phyloP scores from a whole-genome alignment of 163 green algal genomes.

The Coccomyxa subellipsoidea region DNA sequence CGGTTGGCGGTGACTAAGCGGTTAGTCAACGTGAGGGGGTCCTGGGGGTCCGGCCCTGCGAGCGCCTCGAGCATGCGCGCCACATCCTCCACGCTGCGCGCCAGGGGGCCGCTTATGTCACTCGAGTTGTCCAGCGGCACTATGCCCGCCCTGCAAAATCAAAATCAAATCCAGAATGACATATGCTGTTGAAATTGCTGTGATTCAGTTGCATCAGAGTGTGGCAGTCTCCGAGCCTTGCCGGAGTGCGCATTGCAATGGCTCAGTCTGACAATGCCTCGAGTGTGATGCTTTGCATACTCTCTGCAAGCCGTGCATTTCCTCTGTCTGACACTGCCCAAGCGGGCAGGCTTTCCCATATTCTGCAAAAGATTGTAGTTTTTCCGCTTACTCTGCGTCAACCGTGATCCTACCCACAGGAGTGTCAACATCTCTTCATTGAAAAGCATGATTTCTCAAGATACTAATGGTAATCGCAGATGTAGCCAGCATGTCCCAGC shows the following conservation, averaged over 20 bases:
- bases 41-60: slow-evolving; percentile 21
- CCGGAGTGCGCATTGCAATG: background rate
- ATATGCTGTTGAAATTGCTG: too few relatives aligned
- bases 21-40: slow-evolving; percentile 10
- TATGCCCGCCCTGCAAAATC: slow-evolving; percentile 24
- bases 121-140: slow-evolving; percentile 24
- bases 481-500: too few relatives aligned
- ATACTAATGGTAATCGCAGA: too few relatives aligned
- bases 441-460: too few relatives aligned
- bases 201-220: background rate
- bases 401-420: too few relatives aligned
- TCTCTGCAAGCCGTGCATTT: background rate
- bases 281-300: background rate
- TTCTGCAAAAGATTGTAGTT: too few relatives aligned
- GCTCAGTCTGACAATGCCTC: background rate
- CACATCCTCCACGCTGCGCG: slow-evolving; percentile 37
- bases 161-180: background rate
- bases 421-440: too few relatives aligned
- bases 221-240: background rate
- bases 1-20: background rate
- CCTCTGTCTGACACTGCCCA: background rate
- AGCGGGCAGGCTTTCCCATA: too few relatives aligned
- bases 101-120: slow-evolving; percentile 35
- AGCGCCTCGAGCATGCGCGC: slow-evolving; percentile 26
- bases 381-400: too few relatives aligned